These are phyloP conservation scores for Pleomassaria siparia DNA, from an alignment of 2,329 filamentous ascomycete species.

Conservation along the genomic window DNA sequence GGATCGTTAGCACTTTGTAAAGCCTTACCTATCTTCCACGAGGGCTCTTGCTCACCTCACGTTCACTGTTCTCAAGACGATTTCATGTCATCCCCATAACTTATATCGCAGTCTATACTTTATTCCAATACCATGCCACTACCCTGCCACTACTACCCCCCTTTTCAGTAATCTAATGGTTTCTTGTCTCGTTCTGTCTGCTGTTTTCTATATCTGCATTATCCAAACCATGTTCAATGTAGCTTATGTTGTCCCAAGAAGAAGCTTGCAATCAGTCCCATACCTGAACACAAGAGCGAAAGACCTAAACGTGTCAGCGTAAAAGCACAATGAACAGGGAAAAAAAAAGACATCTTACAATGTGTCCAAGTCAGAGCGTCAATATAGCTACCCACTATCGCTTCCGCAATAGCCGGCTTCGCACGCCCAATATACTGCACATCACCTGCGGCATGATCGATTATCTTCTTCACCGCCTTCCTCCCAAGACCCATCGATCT, in stretches of 20 bases:
- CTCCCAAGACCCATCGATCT: conserved; percentile 2
- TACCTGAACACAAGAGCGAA: conserved; percentile 18
- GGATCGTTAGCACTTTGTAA: too few relatives aligned
- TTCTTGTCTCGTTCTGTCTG: too few relatives aligned
- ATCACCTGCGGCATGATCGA: conserved; percentile 22
- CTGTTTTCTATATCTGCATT: too few relatives aligned
- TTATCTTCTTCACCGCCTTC: conserved; percentile 11
- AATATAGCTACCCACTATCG: conserved; percentile 21
- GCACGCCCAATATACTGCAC: conserved; percentile 22
- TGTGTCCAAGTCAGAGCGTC: conserved; percentile 28
- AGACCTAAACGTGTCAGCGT: conserved; percentile 14
- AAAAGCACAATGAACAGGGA: background rate
- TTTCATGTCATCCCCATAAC: too few relatives aligned
- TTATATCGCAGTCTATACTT: too few relatives aligned
- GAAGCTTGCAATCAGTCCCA: conserved; percentile 18
- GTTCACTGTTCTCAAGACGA: too few relatives aligned
- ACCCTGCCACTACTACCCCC: too few relatives aligned
- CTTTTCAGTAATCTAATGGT: too few relatives aligned
- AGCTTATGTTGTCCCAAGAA: conserved; percentile 24
- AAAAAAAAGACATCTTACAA: conserved; percentile 9
- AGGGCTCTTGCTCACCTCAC: too few relatives aligned
- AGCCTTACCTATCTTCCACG: too few relatives aligned
- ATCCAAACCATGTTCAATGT: too few relatives aligned
- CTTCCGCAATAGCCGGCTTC: conserved; percentile 11
- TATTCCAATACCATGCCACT: too few relatives aligned